Percentiles rank a stretch among this genome's conserved stretches.
phyloP scores from a whole-genome alignment of 352 stramenopile species.

The Phytopythium boreale region DNA sequence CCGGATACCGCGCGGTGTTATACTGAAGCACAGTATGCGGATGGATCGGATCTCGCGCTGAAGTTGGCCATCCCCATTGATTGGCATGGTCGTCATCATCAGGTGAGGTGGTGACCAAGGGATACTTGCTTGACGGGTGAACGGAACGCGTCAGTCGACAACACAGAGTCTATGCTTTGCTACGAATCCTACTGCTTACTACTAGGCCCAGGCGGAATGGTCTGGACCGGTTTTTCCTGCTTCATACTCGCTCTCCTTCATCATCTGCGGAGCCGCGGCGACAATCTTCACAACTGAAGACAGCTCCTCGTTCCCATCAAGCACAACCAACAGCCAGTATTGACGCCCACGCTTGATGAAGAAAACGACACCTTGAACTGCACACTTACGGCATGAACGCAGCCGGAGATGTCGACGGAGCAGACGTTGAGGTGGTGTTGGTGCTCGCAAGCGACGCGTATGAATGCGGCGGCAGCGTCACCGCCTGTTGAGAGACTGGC shows the following conservation, averaged over 20 bases:
- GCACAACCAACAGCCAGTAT: too few species aligned
- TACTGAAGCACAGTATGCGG: too few species aligned
- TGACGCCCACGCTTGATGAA: too few species aligned
- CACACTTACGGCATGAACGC: not conserved
- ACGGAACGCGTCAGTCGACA: not conserved
- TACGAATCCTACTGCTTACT: not conserved
- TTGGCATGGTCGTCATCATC: too few species aligned
- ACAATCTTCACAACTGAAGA: too few species aligned
- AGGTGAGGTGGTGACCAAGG: too few species aligned
- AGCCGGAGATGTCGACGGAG: not conserved
- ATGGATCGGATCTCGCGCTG: not conserved
- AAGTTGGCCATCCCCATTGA: not conserved
- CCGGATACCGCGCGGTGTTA: too few species aligned
- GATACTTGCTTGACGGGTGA: too few species aligned
- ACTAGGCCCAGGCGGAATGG: not conserved
- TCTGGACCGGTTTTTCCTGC: not conserved
- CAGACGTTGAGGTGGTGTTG: too few species aligned
- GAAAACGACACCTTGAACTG: too few species aligned
- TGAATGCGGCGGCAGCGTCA: not conserved
- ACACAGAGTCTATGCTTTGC: conserved; percentile 1
- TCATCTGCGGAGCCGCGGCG: too few species aligned
- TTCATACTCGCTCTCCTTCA: not conserved
- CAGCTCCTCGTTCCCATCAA: too few species aligned
- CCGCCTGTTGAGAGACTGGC: not conserved
- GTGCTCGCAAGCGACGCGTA: not conserved